Conservation (phyloP, 2,329 filamentous ascomycete species). For the Tolypocladium tropicale region DNA sequence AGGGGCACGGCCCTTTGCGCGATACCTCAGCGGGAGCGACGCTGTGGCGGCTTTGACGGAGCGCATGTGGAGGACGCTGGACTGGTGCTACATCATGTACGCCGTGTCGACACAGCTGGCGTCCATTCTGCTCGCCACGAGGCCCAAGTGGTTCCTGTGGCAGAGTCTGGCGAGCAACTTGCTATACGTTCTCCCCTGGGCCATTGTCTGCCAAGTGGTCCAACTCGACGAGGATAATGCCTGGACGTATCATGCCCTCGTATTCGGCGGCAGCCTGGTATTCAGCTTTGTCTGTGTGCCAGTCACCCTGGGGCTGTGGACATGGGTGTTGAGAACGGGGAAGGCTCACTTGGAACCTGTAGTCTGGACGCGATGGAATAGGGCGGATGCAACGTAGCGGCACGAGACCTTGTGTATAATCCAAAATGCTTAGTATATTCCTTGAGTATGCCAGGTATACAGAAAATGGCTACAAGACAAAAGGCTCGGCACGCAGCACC, state of each 20-base stretch:
- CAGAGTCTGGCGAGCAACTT: constrained; percentile 59
- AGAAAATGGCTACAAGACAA: background rate
- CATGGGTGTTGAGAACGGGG: constrained; percentile 30
- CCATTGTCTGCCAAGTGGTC: constrained; percentile 47
- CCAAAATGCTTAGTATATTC: background rate
- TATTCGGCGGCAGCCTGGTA: constrained; percentile 59
- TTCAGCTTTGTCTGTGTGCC: constrained; percentile 53
- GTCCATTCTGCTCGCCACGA: constrained; percentile 52
- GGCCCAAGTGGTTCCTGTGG: constrained; percentile 56
- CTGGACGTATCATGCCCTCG: constrained; percentile 56
- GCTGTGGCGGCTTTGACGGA: constrained; percentile 49
- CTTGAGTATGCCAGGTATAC: background rate
- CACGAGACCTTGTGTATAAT: background rate
- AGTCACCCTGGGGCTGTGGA: constrained; percentile 40
- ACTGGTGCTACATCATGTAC: constrained; percentile 63
- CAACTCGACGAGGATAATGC: constrained; percentile 40
- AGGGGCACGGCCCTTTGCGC: constrained; percentile 50
- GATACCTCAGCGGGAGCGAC: constrained; percentile 47
- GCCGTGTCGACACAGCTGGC: constrained; percentile 55
- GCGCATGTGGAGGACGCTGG: constrained; percentile 54
- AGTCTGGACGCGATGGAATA: background rate
- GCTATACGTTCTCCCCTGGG: constrained; percentile 61
- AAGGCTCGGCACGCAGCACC: background rate
- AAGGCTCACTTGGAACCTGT: constrained; percentile 25
- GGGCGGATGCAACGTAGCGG: too few relatives aligned